These are phyloP conservation scores for Alternaria solani DNA, from an alignment of 2,329 filamentous ascomycete species.

Conservation along the genomic window DNA sequence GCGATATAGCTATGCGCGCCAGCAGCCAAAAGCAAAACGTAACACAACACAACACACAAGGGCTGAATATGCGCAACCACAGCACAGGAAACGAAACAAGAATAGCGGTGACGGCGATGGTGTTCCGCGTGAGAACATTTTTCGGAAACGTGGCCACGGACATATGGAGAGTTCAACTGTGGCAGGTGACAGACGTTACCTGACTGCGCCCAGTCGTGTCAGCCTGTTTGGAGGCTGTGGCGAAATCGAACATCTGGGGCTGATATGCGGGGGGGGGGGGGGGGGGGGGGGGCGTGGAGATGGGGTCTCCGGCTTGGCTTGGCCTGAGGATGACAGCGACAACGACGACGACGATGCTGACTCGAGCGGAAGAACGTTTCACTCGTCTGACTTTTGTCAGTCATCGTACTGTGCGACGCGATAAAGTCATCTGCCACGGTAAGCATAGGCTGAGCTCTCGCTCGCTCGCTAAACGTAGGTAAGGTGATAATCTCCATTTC, in stretches of 20 bases:
- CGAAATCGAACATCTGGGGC: constrained; percentile 6
- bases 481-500: neutral
- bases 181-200: neutral
- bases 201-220: neutral
- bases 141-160: neutral
- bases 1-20: neutral
- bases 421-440: neutral
- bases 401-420: neutral
- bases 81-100: neutral
- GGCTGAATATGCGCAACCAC: neutral
- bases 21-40: neutral
- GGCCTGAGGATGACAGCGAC: neutral
- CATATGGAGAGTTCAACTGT: neutral
- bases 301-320: neutral
- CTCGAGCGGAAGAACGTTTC: neutral
- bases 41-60: neutral
- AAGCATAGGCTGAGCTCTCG: neutral
- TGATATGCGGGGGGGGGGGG: constrained; percentile 11
- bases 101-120: neutral
- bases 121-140: neutral
- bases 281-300: neutral
- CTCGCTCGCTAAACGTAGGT: neutral
- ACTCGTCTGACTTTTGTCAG: neutral
- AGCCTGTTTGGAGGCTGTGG: neutral
- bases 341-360: neutral